These are phyloP conservation scores for Capsicum rhomboideum DNA, from an alignment of 257 asterid genomes.

Conservation along the genomic window DNA sequence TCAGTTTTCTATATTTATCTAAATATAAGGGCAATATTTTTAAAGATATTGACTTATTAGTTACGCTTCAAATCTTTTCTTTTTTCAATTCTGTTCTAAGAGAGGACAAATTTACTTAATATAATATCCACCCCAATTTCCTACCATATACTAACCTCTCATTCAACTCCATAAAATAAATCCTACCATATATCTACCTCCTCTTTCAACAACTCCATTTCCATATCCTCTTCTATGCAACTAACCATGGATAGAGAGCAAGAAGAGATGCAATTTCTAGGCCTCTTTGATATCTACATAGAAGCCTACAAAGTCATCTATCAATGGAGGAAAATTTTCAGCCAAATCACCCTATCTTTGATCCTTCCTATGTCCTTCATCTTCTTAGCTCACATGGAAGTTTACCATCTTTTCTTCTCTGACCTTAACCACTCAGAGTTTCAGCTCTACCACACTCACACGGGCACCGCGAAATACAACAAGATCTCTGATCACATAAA, in stretches of 20 bases:
- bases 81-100: not conserved
- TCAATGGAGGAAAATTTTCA: conserved; percentile 37
- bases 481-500: conserved; percentile 20
- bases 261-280: conserved; percentile 54
- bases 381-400: conserved; percentile 38
- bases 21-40: too few species aligned
- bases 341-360: conserved; percentile 45
- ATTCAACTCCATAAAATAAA: not conserved
- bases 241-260: conserved; percentile 52
- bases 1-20: not conserved
- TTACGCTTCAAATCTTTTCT: not conserved
- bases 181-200: not conserved
- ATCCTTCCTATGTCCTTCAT: conserved; percentile 55
- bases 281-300: conserved; percentile 37
- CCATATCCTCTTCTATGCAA: not conserved
- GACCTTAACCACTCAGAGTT: conserved; percentile 18
- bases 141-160: not conserved
- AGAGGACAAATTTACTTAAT: not conserved
- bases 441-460: not conserved
- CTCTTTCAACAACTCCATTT: not conserved
- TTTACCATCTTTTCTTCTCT: conserved; percentile 21
- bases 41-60: not conserved
- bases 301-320: conserved; percentile 47
- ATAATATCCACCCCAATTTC: not conserved
- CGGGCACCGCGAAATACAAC: conserved; percentile 7